These are phyloP conservation scores for Fusarium sacchari DNA, from an alignment of 2,329 filamentous ascomycete species.

Conservation along the genomic window DNA sequence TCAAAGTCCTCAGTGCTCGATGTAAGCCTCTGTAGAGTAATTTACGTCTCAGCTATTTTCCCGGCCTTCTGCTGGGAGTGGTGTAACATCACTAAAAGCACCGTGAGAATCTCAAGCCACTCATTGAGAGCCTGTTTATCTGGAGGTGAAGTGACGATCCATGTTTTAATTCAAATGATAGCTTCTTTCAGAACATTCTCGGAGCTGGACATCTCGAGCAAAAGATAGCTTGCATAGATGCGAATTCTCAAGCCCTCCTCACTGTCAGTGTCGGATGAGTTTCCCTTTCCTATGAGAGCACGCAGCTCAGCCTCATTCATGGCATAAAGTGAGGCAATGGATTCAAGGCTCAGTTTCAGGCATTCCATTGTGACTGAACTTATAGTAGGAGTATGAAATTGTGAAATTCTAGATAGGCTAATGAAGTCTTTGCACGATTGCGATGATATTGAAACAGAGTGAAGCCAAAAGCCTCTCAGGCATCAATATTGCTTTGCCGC, in stretches of 20 bases:
- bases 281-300: too few relatives aligned
- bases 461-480: background rate
- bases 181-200: background rate
- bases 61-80: background rate
- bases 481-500: background rate
- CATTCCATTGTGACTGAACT: background rate
- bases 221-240: background rate
- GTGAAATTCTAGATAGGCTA: fast-evolving
- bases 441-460: background rate
- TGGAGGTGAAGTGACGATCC: background rate
- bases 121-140: background rate
- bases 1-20: background rate
- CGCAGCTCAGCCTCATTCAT: background rate
- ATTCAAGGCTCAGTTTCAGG: background rate
- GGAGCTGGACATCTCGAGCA: background rate
- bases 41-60: fast-evolving
- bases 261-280: too few relatives aligned
- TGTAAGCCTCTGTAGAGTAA: background rate
- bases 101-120: background rate
- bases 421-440: too few relatives aligned
- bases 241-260: background rate
- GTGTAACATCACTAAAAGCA: background rate
- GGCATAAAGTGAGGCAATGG: background rate
- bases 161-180: background rate
- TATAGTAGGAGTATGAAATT: fast-evolving